Conservation (phyloP, 2,329 filamentous ascomycete genomes). For the Pseudogymnoascus sp. region DNA sequence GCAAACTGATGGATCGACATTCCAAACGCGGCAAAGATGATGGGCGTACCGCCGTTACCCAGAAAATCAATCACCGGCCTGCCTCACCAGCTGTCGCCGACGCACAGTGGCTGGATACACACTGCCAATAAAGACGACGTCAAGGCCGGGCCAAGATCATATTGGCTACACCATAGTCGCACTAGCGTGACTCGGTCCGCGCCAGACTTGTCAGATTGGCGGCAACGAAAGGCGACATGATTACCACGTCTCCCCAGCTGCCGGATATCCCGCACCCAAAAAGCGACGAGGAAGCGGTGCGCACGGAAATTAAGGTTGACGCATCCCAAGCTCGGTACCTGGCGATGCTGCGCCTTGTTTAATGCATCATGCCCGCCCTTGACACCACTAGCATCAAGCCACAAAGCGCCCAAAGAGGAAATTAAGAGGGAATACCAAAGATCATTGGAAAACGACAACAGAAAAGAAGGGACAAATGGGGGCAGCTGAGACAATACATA, state of each 20-base stretch:
- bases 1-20: not conserved
- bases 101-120: not conserved
- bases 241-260: not conserved
- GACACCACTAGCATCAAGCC: not conserved
- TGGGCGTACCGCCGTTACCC: not conserved
- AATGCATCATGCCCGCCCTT: not conserved
- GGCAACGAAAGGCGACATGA: not conserved
- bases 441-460: not conserved
- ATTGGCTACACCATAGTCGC: conserved; percentile 7
- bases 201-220: not conserved
- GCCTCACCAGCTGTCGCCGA: not conserved
- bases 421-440: conserved; percentile 1
- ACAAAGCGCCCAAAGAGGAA: conserved; percentile 6
- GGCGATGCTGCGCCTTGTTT: not conserved
- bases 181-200: conserved; percentile 4
- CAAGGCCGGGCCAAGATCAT: not conserved
- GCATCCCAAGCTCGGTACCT: not conserved
- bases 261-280: not conserved
- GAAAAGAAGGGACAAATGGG: not conserved
- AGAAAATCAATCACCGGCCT: not conserved
- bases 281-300: not conserved
- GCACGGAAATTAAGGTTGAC: not conserved
- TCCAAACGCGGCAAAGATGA: conserved; percentile 3
- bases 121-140: not conserved
- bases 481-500: conserved; percentile 6